Evolutionary conservation across 768 basidiomycete genomes (phyloP).

Genomic region (Agrocybe pediades): DNA sequence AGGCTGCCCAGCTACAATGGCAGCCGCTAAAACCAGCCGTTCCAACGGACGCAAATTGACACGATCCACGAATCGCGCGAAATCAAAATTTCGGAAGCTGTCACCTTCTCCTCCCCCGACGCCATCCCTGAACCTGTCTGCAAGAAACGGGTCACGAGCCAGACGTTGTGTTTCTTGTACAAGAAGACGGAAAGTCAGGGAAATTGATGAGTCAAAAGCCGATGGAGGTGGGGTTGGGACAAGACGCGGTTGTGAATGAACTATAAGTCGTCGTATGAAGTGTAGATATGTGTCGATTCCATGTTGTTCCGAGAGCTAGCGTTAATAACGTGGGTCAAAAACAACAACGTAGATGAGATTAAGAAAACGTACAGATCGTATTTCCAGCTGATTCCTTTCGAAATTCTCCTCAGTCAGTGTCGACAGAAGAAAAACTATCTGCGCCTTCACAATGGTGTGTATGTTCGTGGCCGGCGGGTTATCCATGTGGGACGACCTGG

Average conservation of each 20-base stretch:
- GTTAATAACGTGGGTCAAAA: conserved; percentile 11
- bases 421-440: conserved; percentile 96
- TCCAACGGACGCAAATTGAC: conserved; percentile 81
- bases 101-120: conserved; percentile 89
- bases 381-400: conserved; percentile 91
- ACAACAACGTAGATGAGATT: conserved; percentile 10
- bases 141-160: conserved; percentile 86
- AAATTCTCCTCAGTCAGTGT: conserved; percentile 98
- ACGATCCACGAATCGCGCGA: conserved; percentile 80
- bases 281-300: conserved; percentile 97
- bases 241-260: conserved; percentile 78
- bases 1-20: conserved; percentile 65
- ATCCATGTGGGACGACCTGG: conserved; percentile 88
- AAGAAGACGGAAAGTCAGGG: conserved; percentile 81
- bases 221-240: conserved; percentile 59
- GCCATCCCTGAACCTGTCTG: conserved; percentile 88
- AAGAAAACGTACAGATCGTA: conserved; percentile 76
- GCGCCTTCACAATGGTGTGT: conserved; percentile 92
- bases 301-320: conserved; percentile 93
- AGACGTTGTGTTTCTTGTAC: conserved; percentile 88
- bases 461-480: conserved; percentile 84
- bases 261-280: conserved; percentile 94
- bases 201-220: conserved; percentile 72
- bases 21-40: conserved; percentile 73
- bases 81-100: conserved; percentile 80